Base-by-base conservation (phyloP, 2,329 filamentous ascomycete genomes). In the Geosmithia flava region DNA sequence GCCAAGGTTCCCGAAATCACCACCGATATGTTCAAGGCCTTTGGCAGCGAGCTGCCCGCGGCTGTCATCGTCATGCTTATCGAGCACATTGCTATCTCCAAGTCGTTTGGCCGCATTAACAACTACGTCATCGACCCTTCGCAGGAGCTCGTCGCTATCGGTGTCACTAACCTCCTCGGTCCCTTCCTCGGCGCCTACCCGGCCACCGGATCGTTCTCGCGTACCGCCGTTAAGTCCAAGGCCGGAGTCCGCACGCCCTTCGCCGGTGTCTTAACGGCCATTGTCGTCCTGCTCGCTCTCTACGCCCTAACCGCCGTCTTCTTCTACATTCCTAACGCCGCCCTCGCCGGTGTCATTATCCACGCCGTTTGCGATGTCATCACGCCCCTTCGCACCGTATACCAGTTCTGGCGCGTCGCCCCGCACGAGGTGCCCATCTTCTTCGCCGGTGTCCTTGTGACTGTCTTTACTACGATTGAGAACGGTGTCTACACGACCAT, bases 211-310 rank as follows among this genome's bases (percentile, higher is more conserved):
- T 94, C 88, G 2, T 95, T 95, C 71, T 91, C 86, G 7, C 80
- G 88, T 52, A 95, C 88, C 20, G 89, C 88, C 46, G 94, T 95
- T 70, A 94, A 94, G 66, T 87, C 88, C n/a, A 95, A 95, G 68
- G 87, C 88, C 47, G 88, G 88, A 60, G 88, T 94, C 2, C 81
- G 88, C 42, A 95, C 87, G 4, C 89, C 88, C 1, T 80, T 94
- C 49, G 88, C 86, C 33, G 88, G 88, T 71, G 77, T 91, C 44
- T 87, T 94, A 52, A 95, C 88, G 11, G 88, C 84, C 1, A 51
- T 87, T 19, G 78, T 95, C 11, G 88, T 95, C 8, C 71, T 95
- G 2, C 71, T 95, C 11, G 87, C 89, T 17, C 82, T 93, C 50
- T 95, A 95, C 58, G 87, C 85, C 17, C 71, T 95, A 23, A 80